Base-by-base conservation (phyloP, 2,329 filamentous ascomycete species). In the Boeremia exigua region DNA sequence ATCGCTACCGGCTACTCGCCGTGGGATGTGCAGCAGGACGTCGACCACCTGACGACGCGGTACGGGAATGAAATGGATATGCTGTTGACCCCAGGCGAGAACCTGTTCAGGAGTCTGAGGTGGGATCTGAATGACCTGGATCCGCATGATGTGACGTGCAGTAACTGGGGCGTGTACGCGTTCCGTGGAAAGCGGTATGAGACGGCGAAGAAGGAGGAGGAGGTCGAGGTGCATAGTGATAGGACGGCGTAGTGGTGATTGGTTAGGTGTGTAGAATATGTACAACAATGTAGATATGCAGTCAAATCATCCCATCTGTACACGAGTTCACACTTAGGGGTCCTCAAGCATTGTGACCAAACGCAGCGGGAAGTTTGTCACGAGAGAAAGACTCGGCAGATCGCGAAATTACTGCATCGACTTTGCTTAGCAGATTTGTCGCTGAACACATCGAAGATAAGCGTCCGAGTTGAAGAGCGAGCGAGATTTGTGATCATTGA, bases 101-200 rank as follows among this genome's bases (percentile, higher is more conserved):
- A 99, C 71, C 84, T 83, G 14, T 99, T 99, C 81, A 85, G 94
- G 69, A 99, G 95, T 79, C 77, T 97, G 73, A 84, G 94, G 68
- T 99, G 96, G 96, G 96, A 99, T 78, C 77, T 99, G 70, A 97
- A 99, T 71, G 96, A 99, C 71, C 80, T 95, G 61, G 95, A 97
- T 74, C 93, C 94, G 6, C 91, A 96, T 72, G 95, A 98, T 76
- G 82, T 98, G 60, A 96, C 89, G 67, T 96, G 92, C 70, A 94
- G 95, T 51, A 99, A 99, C 77, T 99, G 92, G 92, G 95, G 95
- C 10, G 82, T 96, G 2, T 99, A 96, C 92, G 92, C 89, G 12
- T 99, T 99, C 81, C 86, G 95, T 78, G 95, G 95, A 67, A 99
- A 99, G 86, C 89, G 94, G 86, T 97, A 91, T 62, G 88, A 91